Conservation (phyloP, 352 stramenopile genomes). For the Phytophthora megakarya region DNA sequence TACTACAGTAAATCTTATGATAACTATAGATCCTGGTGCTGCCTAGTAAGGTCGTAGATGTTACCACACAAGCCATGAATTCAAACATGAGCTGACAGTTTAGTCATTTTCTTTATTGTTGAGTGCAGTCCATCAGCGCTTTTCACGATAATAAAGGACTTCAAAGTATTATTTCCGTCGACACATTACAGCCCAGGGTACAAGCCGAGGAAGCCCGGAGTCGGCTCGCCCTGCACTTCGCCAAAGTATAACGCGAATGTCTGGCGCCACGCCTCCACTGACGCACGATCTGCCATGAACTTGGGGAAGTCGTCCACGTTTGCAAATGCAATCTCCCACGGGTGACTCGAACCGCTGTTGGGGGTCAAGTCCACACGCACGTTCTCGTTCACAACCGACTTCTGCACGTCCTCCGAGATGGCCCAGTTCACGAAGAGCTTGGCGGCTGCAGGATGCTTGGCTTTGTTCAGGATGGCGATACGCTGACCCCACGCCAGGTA, state of each 20-base stretch:
- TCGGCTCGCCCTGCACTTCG: constrained; percentile 52
- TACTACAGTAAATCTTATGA: too few species aligned
- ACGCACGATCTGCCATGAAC: constrained; percentile 60
- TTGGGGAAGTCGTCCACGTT: constrained; percentile 38
- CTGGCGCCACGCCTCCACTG: constrained; percentile 40
- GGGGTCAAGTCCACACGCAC: constrained; percentile 44
- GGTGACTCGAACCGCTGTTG: constrained; percentile 31
- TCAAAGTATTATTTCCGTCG: too few species aligned
- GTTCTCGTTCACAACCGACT: constrained; percentile 30
- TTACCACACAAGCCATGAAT: too few species aligned
- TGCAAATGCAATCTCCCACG: constrained; percentile 44
- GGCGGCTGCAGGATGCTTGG: constrained; percentile 49
- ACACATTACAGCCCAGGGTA: constrained; percentile 45
- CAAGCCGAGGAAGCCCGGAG: constrained; percentile 43
- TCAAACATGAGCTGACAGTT: too few species aligned
- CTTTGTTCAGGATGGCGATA: constrained; percentile 63
- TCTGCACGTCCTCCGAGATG: constrained; percentile 43
- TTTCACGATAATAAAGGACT: too few species aligned
- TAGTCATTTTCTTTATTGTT: too few species aligned
- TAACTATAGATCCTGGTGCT: too few species aligned
- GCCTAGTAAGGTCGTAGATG: too few species aligned
- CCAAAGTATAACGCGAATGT: constrained; percentile 65
- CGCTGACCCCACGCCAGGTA: constrained; percentile 57
- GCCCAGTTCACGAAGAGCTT: constrained; percentile 71
- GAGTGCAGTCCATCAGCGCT: too few species aligned